Conservation (phyloP, 1,284 basidiomycete genomes). For the Apiotrichum domesticum region DNA sequence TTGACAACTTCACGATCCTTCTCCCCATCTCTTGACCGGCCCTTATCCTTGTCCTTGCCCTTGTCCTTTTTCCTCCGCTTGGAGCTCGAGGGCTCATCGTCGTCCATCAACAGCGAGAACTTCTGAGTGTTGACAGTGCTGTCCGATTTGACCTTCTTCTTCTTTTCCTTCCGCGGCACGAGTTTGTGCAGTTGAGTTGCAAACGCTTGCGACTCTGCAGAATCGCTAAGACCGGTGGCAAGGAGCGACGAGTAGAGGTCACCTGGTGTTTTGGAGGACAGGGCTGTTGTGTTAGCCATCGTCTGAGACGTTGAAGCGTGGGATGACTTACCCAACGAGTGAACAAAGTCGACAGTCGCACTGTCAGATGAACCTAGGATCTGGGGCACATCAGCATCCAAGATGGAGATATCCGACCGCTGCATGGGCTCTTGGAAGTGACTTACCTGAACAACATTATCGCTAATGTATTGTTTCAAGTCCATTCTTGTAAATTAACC, state of each 20-base stretch:
- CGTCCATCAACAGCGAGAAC: slow-evolving; percentile 71
- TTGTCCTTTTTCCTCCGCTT: slow-evolving; percentile 42
- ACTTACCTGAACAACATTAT: slow-evolving; percentile 73
- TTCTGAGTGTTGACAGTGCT: slow-evolving; percentile 63
- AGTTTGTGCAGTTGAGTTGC: slow-evolving; percentile 68
- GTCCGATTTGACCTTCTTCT: slow-evolving; percentile 52
- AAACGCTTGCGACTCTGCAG: slow-evolving; percentile 70
- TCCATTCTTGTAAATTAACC: slow-evolving; percentile 16
- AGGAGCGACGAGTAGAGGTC: slow-evolving; percentile 69
- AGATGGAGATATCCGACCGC: slow-evolving; percentile 8
- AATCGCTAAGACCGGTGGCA: slow-evolving; percentile 71
- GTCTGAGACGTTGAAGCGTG: slow-evolving; percentile 5
- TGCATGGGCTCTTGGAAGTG: neutral
- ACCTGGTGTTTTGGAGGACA: slow-evolving; percentile 72
- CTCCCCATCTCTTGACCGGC: slow-evolving; percentile 24
- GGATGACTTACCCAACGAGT: slow-evolving; percentile 63
- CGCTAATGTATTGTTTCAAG: slow-evolving; percentile 68
- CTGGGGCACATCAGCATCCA: slow-evolving; percentile 43
- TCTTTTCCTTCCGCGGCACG: slow-evolving; percentile 65
- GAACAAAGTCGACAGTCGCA: slow-evolving; percentile 75
- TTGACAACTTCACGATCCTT: slow-evolving; percentile 49
- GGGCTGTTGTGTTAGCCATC: slow-evolving; percentile 51
- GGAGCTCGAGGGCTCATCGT: slow-evolving; percentile 36
- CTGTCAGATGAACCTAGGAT: slow-evolving; percentile 74
- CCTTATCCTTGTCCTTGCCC: slow-evolving; percentile 48